Evolutionary conservation across 2,329 filamentous ascomycete species (phyloP).

Genomic region (Pseudopithomyces maydicus): DNA sequence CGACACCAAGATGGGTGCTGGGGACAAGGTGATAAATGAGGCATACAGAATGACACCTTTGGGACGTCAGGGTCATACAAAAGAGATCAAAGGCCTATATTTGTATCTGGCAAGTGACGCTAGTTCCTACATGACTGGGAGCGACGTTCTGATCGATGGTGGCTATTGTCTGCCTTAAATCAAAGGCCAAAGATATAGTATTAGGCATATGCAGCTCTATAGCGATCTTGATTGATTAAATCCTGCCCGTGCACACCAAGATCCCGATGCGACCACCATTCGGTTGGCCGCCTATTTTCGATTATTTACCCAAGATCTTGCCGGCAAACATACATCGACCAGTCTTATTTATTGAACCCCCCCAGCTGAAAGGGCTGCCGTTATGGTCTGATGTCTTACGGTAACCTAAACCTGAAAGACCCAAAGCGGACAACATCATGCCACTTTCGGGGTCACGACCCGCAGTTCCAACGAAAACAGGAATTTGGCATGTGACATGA

Average conservation of each 20-base stretch:
- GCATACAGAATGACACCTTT: conserved; percentile 75
- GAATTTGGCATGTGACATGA: background rate
- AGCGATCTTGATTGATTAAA: no score
- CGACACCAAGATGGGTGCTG: conserved; percentile 67
- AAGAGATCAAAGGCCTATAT: conserved; percentile 81
- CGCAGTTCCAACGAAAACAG: background rate
- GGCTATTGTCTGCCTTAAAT: conserved; percentile 61
- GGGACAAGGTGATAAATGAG: conserved; percentile 66
- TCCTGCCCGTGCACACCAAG: no score
- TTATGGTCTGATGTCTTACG: background rate
- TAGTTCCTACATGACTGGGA: conserved; percentile 76
- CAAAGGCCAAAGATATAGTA: no score
- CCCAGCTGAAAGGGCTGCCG: background rate
- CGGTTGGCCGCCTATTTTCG: no score
- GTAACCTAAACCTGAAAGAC: background rate
- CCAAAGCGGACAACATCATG: conserved; percentile 1
- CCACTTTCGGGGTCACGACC: background rate
- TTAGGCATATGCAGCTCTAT: no score
- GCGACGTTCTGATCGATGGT: conserved; percentile 75
- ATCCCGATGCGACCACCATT: no score
- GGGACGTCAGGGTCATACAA: conserved; percentile 71
- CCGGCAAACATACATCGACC: no score
- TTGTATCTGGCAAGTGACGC: conserved; percentile 83
- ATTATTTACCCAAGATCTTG: no score
- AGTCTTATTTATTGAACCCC: no score